phyloP scores from a whole-genome alignment of 2,329 filamentous ascomycete species.

The Chrysosporium keratinophilum region DNA sequence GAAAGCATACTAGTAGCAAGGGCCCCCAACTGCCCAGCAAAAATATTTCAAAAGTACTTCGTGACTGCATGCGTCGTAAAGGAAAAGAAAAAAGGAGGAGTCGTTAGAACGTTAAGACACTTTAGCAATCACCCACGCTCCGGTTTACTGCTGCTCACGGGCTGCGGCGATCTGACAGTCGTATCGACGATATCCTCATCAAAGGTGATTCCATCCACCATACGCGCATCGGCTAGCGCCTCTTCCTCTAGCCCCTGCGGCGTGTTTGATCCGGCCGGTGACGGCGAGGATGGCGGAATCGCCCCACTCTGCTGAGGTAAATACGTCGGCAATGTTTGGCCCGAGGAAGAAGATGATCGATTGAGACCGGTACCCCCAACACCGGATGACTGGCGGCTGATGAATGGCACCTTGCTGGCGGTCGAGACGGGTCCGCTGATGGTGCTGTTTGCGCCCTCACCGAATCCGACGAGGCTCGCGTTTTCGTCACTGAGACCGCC shows the following conservation, averaged over 20 bases:
- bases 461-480: constrained; percentile 79
- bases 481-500: constrained; percentile 80
- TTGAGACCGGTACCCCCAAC: constrained; percentile 27
- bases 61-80: no score
- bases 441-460: constrained; percentile 79
- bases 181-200: constrained; percentile 55
- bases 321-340: constrained; percentile 16
- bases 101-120: no score
- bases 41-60: no score
- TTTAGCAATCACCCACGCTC: not conserved
- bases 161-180: constrained; percentile 49
- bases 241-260: constrained; percentile 21
- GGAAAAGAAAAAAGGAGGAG: no score
- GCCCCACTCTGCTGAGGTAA: constrained; percentile 24
- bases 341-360: constrained; percentile 23
- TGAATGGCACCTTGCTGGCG: constrained; percentile 33
- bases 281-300: constrained; percentile 25
- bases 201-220: constrained; percentile 59
- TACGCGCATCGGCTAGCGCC: constrained; percentile 46
- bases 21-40: no score
- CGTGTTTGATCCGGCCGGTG: constrained; percentile 29
- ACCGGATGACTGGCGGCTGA: constrained; percentile 27
- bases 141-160: constrained; percentile 24
- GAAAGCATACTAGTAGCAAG: no score
- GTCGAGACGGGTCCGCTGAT: constrained; percentile 66